Evolutionary conservation across 768 basidiomycete species (phyloP), one percentile per base, ranked within the genome.

Genomic region (Calocybe gangraenosa): DNA sequence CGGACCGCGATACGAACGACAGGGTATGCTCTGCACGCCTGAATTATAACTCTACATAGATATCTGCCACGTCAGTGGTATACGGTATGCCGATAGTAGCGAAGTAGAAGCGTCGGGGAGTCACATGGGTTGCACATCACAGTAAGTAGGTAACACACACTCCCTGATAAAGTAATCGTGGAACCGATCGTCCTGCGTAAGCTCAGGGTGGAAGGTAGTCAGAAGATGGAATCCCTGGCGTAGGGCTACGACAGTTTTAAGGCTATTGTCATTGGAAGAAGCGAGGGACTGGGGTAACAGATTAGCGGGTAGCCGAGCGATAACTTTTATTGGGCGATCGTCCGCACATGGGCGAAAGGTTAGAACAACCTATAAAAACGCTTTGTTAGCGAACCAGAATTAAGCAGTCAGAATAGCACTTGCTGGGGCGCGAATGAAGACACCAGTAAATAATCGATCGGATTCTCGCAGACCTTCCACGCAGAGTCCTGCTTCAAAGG

Each of bases 391-490:
- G n/a, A 20, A 17, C 25, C 44, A 25, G 18, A 42, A 19, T 3
- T 15, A 23, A 32, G n/a, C 23, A 34, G 21, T 8, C 21, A 36
- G 40, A 30, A 28, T 48, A 42, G 39, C 17, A 68, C 81, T 34
- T 58, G 85, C 89, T 0, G 94, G 94, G 37, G 94, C 94, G 34
- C 94, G 89, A 55, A 98, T 98, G 67, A 98, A 98, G 36, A 96
- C 75, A 0, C 88, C 90, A 15, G 75, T 79, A 60, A 92, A 94
- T 0, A 87, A 78, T 13, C 60, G 56, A 2, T 77, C 65, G 1
- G 86, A 62, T 43, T 87, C 65, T 23, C 73, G 70, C 17, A 96
- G 67, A 34, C 77, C 79, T 7, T 72, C 70, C 3, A 93, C 81
- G 11, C 68, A 61, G 6, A 98, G 67, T 1, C 81, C 75, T 1